phyloP scores from a whole-genome alignment of 1,139 yeast species.

The Hansenula lynferdii region DNA sequence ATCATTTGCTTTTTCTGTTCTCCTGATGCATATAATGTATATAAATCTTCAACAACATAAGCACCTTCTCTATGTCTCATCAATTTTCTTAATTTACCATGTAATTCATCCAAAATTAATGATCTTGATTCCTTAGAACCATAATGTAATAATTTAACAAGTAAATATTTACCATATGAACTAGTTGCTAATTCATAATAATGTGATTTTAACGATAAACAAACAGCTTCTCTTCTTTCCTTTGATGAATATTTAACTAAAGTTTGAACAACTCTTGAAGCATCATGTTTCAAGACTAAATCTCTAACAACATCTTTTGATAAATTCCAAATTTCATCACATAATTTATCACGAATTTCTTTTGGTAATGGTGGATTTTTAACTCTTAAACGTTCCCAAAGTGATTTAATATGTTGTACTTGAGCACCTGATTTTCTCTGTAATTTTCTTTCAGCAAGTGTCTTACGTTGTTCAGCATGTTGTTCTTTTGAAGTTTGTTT shows the following conservation, averaged over 20 bases:
- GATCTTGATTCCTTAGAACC: slow-evolving; percentile 81
- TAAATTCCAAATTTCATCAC: slow-evolving; percentile 82
- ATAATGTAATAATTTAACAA: slow-evolving; percentile 86
- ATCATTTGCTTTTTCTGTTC: slow-evolving; percentile 88
- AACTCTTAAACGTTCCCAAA: slow-evolving; percentile 92
- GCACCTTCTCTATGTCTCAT: slow-evolving; percentile 99
- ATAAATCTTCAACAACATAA: slow-evolving; percentile 94
- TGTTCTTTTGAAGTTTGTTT: slow-evolving; percentile 59
- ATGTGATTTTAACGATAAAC: slow-evolving; percentile 65
- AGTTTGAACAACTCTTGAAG: slow-evolving; percentile 94
- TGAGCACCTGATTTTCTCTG: slow-evolving; percentile 82
- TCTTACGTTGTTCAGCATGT: slow-evolving; percentile 79
- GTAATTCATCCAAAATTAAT: slow-evolving; percentile 74
- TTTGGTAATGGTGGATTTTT: slow-evolving; percentile 80
- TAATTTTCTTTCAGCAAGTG: slow-evolving; percentile 77
- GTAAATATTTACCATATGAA: slow-evolving; percentile 87
- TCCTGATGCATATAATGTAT: slow-evolving; percentile 75
- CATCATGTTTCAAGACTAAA: slow-evolving; percentile 91
- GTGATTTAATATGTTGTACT: slow-evolving; percentile 76
- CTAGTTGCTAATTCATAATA: slow-evolving; percentile 84
- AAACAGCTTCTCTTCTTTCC: slow-evolving; percentile 72
- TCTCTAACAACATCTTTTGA: slow-evolving; percentile 76
- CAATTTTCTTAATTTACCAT: slow-evolving; percentile 83
- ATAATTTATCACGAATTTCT: slow-evolving; percentile 69
- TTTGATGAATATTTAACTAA: slow-evolving; percentile 80